Evolutionary conservation across 2,329 filamentous ascomycete species (phyloP), one percentile per base, ranked within the genome.

Genomic region (Ascochyta viciae-villosae): DNA sequence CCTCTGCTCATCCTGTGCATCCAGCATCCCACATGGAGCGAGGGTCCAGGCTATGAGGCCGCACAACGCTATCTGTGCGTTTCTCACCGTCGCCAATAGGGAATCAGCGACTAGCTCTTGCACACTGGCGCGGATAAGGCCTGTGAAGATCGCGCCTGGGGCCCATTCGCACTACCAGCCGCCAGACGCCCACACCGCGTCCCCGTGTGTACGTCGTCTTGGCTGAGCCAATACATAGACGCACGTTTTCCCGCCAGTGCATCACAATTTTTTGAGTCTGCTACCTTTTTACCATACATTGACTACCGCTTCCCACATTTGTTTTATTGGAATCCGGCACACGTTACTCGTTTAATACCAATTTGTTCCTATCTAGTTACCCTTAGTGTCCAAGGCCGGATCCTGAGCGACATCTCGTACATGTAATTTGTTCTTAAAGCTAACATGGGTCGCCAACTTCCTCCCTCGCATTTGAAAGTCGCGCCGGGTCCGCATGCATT

Each of bases 391-490:
- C 44, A 46, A 57, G 54, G 54, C 62, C 63, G 61, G 62, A 63
- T 61, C 67, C 46, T 51, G 53, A 57, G 39, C 58, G 38, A 45
- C 23, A 59, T 50, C 49, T 50, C 46, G 61, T 67, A 63, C 56
- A 64, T 68, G 64, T 68, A 63, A 66, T 64, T 62, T 57, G 38
- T 51, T 52, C 54, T 50, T 57, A 60, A 57, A 58, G 33, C 60
- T 35, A 61, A 55, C 43, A 71, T 73, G 70, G 68, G 69, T 58
- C 70, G 70, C 56, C 71, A 73, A 64, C 65, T 72, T 47, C 66
- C 69, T 47, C 72, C 72, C 27, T 66, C 66, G 19, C 72, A 73
- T 52, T 63, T 74, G 60, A 72, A 73, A 60, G 69, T 73, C 50
- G 61, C 69, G 13, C 62, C 68, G 24, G 64, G 67, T 24, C 66